Conservation (phyloP, 768 basidiomycete genomes). For the Favolaschia claudopus region DNA sequence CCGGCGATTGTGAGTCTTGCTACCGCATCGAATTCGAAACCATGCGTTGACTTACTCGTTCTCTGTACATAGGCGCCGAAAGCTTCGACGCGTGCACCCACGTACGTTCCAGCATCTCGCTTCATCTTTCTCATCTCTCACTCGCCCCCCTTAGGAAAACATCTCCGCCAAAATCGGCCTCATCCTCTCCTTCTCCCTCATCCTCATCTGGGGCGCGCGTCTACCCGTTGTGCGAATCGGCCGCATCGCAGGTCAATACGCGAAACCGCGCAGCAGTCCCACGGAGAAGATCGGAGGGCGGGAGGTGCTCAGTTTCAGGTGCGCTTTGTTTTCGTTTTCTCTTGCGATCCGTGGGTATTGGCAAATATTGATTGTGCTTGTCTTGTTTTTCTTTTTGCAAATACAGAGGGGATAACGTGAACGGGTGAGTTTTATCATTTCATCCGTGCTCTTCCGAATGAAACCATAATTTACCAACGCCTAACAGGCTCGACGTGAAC, state of each 20-base stretch:
- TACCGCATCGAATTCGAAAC: not conserved
- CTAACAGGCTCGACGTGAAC: constrained; percentile 64
- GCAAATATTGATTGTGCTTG: not conserved
- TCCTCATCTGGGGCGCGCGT: constrained; percentile 93
- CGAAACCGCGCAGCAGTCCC: constrained; percentile 88
- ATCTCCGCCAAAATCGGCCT: constrained; percentile 89
- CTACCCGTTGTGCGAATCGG: constrained; percentile 92
- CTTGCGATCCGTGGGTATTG: too few species aligned
- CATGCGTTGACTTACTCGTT: not conserved
- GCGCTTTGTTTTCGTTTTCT: constrained; percentile 29
- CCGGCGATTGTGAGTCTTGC: constrained; percentile 77
- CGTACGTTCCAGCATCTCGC: constrained; percentile 48
- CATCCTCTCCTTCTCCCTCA: constrained; percentile 93
- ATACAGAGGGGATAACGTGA: constrained; percentile 97
- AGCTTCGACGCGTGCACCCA: constrained; percentile 92
- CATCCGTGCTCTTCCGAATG: constrained; percentile 4
- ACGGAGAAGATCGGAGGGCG: constrained; percentile 80
- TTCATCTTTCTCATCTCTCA: not conserved
- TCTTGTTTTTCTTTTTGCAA: not conserved
- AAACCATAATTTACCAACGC: constrained; percentile 23
- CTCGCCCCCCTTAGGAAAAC: constrained; percentile 65
- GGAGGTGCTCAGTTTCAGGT: constrained; percentile 90
- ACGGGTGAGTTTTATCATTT: constrained; percentile 63
- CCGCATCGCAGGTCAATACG: constrained; percentile 96
- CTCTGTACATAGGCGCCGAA: constrained; percentile 69